Evolutionary conservation across 2,329 filamentous ascomycete genomes (phyloP).

Genomic region (Hypoxylon sp.): DNA sequence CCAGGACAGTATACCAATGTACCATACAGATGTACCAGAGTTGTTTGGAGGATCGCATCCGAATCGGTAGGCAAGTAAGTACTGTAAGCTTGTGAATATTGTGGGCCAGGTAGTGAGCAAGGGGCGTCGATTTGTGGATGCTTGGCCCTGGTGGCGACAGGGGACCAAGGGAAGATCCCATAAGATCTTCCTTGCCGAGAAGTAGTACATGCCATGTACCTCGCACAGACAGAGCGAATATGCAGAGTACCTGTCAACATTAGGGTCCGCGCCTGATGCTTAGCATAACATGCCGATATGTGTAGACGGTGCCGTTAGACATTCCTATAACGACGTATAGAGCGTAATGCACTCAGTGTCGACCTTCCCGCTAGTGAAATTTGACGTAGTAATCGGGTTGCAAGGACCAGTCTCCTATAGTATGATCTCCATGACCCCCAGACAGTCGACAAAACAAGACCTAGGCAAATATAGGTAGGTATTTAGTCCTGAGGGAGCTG

Average conservation of each 20-base stretch:
- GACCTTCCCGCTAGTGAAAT: constrained; percentile 10
- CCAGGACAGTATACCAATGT: constrained; percentile 27
- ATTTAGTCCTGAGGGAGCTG: constrained; percentile 14
- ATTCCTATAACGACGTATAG: constrained; percentile 24
- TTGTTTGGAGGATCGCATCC: constrained; percentile 49
- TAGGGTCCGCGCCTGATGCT: constrained; percentile 23
- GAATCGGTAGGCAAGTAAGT: constrained; percentile 51
- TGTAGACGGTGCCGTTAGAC: constrained; percentile 29
- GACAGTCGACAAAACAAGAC: constrained; percentile 3
- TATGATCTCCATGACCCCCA: constrained; percentile 12
- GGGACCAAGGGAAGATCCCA: constrained; percentile 49
- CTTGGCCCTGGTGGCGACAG: constrained; percentile 45
- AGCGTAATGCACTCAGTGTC: constrained; percentile 12
- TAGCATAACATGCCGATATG: constrained; percentile 38
- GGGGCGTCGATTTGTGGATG: constrained; percentile 49
- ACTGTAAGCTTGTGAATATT: constrained; percentile 45
- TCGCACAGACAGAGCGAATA: constrained; percentile 40
- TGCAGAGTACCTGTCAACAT: constrained; percentile 39
- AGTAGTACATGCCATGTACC: constrained; percentile 42
- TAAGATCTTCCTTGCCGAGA: constrained; percentile 48
- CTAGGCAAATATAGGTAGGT: constrained; percentile 17
- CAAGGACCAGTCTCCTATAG: constrained; percentile 9
- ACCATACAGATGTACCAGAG: constrained; percentile 32
- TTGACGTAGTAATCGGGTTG: constrained; percentile 6
- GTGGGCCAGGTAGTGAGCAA: constrained; percentile 48